Percentiles rank a stretch among this genome's conserved stretches.
Conservation (phyloP, 768 basidiomycete species). For the Suillus sp. region DNA sequence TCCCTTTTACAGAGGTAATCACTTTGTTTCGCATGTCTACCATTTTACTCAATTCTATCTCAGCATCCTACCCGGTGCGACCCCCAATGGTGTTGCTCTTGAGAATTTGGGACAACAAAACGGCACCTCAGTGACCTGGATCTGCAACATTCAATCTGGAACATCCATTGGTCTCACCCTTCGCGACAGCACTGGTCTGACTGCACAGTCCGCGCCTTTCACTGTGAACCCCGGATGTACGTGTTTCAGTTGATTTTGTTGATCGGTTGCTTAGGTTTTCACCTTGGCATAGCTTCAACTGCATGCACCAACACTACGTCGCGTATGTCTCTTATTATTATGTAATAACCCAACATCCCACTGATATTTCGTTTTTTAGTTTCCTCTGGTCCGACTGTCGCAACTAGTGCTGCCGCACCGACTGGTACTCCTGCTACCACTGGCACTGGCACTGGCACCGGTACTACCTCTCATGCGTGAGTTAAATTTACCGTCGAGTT, state of each 20-base stretch:
- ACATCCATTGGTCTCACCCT: conserved; percentile 57
- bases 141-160: conserved; percentile 52
- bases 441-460: conserved; percentile 3
- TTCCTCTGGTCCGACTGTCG: conserved; percentile 24
- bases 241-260: conserved; percentile 26
- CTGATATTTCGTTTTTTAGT: conserved; percentile 24
- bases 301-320: conserved; percentile 37
- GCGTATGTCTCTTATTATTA: conserved; percentile 25
- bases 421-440: conserved; percentile 5
- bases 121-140: conserved; percentile 54
- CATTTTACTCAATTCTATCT: neutral
- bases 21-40: neutral
- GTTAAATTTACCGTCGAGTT: conserved; percentile 5
- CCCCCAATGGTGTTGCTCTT: conserved; percentile 47
- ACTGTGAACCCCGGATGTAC: conserved; percentile 50
- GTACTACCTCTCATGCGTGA: conserved; percentile 20
- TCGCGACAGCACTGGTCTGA: conserved; percentile 58
- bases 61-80: conserved; percentile 57
- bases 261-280: conserved; percentile 12
- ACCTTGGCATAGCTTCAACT: conserved; percentile 32
- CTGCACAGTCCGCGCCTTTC: conserved; percentile 55
- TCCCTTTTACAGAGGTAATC: conserved; percentile 40
- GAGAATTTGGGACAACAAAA: conserved; percentile 45
- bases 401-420: conserved; percentile 13
- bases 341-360: conserved; percentile 14